Percentiles rank a stretch among this genome's conserved stretches.
Conservation (phyloP, 169 alveolate genomes). For the Cryptosporidium baileyi region DNA sequence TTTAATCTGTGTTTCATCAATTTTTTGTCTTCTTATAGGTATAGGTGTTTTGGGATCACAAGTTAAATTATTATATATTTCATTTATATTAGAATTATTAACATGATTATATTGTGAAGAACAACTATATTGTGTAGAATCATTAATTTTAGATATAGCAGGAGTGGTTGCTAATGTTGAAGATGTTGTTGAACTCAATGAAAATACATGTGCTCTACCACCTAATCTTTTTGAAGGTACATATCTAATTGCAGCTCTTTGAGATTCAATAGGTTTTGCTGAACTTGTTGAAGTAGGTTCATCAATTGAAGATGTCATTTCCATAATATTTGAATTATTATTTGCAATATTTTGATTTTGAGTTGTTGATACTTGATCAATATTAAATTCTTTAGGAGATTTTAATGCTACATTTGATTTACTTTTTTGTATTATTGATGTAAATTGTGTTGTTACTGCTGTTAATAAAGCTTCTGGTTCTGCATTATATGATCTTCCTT, state of each 20-base stretch:
- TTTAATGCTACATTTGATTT: conserved; percentile 5
- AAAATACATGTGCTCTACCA: conserved; percentile 70
- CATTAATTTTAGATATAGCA: conserved; percentile 28
- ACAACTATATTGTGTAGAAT: conserved; percentile 42
- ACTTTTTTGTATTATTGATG: conserved; percentile 61
- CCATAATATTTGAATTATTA: not conserved
- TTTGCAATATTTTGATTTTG: conserved; percentile 21
- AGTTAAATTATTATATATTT: not conserved
- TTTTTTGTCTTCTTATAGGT: conserved; percentile 52
- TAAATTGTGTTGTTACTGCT: conserved; percentile 55
- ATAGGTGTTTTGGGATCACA: conserved; percentile 66
- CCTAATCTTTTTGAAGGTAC: conserved; percentile 63
- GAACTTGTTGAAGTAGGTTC: not conserved
- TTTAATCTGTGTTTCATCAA: conserved; percentile 1
- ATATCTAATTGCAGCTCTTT: conserved; percentile 62
- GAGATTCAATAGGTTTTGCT: conserved; percentile 57
- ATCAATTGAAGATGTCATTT: conserved; percentile 30
- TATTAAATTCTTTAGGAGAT: conserved; percentile 10
- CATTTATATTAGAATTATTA: not conserved
- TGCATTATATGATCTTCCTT: conserved; percentile 36
- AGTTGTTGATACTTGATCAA: conserved; percentile 18
- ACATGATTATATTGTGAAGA: not conserved
- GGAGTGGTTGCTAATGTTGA: conserved; percentile 60
- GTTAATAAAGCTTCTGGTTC: conserved; percentile 63
- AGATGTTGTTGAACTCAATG: conserved; percentile 57